Evolutionary conservation across 1,284 basidiomycete genomes (phyloP), one percentile per base, ranked within the genome.

Genomic region (Sanguinoderma infundibulare): DNA sequence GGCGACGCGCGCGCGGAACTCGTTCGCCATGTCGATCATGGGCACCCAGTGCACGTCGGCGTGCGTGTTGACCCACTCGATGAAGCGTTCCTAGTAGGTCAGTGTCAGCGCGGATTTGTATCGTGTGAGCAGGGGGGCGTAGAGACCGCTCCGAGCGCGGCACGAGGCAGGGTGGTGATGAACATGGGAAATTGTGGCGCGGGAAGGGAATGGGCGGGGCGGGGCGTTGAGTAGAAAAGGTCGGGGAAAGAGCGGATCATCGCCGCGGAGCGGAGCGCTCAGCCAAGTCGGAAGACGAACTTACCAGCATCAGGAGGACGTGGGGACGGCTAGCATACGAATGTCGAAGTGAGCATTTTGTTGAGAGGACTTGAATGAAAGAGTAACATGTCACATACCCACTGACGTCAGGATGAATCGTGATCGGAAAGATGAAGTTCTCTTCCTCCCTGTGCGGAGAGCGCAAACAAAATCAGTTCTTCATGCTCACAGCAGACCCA

Each of bases 11-110:
- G 63, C 65, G 34, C 78, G 69, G 63, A 87, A 87, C 50, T 86
- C 84, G 49, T 77, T 74, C 22, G 83, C 81, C 83, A 89, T 87
- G 61, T 89, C 83, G 60, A 84, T 81, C 85, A 92, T 86, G 20
- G 87, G 85, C 17, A 89, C 87, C 87, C 89, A 93, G 60, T 90
- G 81, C 2, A 93, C 84, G 55, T 86, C 83, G 30, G 86, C 83
- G 71, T 92, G 89, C 2, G 81, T 84, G 70, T 91, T 91, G 55
- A 92, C 80, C 87, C 89, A 92, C 67, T 90, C 85, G 67, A 94
- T 91, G 72, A 92, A 90, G 49, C 87, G 82, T 72, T 92, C 89
- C 82, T 88, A 14, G 59, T 17, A 32, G 38, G 8, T 5, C 8
- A 39, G n/a, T 17, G 7, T 22, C 14, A 28, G 22, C 5, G 39